phyloP scores from a whole-genome alignment of 164 flowering plant species.

The Houttuynia cordata region DNA sequence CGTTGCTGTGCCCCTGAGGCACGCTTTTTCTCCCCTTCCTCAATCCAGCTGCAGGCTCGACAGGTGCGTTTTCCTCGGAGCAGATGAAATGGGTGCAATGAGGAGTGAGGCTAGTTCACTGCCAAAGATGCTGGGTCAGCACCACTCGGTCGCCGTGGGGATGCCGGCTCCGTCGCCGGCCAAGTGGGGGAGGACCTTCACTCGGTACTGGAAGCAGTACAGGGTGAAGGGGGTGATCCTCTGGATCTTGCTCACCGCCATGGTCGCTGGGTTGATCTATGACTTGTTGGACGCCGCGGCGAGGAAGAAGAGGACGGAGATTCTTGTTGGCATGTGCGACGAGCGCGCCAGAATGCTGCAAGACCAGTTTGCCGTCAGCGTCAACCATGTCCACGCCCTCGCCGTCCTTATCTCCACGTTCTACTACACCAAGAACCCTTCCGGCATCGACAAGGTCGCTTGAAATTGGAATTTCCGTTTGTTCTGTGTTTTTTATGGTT shows the following conservation, averaged over 20 bases:
- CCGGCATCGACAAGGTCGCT: constrained; percentile 83
- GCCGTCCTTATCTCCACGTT: constrained; percentile 85
- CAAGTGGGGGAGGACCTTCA: not conserved
- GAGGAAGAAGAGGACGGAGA: constrained; percentile 53
- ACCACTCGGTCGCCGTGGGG: constrained; percentile 17
- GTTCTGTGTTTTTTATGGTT: not conserved
- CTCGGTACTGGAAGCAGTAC: not conserved
- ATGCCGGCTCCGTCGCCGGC: constrained; percentile 10
- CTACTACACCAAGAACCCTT: constrained; percentile 61
- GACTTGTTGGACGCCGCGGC: constrained; percentile 30
- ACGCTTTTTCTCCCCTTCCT: not conserved
- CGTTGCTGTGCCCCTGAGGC: too few relatives aligned
- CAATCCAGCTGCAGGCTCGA: constrained; percentile 8
- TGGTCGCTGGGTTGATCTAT: constrained; percentile 23
- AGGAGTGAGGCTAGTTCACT: constrained; percentile 4
- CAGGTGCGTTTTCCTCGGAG: too few relatives aligned
- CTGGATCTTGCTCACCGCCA: constrained; percentile 30
- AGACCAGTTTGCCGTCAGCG: constrained; percentile 85
- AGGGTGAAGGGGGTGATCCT: constrained; percentile 18
- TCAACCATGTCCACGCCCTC: constrained; percentile 91
- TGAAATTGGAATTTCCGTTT: not conserved
- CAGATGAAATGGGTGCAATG: constrained; percentile 2
- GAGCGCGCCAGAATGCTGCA: constrained; percentile 87
- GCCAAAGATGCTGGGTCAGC: constrained; percentile 17
- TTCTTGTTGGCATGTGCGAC: constrained; percentile 69